Conservation (phyloP, 495 filamentous ascomycete genomes). For the Chaetomium cochliodes region DNA sequence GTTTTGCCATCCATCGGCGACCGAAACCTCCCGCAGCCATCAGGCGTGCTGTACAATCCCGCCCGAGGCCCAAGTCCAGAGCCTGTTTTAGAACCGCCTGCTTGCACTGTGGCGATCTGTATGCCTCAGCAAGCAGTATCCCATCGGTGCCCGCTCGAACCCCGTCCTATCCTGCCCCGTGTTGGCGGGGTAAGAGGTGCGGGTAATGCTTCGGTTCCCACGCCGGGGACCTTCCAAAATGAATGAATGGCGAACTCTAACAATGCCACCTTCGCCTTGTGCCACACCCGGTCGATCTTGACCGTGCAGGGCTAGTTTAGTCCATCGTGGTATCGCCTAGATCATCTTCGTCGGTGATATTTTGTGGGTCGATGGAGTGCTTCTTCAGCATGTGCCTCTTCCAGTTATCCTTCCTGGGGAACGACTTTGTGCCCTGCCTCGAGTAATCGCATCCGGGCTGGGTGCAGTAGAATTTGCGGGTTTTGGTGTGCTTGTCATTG, state of each 20-base stretch:
- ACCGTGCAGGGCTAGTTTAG: not conserved
- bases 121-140: not conserved
- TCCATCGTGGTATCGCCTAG: constrained; percentile 30
- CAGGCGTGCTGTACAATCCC: not conserved
- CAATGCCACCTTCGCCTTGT: too few relatives aligned
- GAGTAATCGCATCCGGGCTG: constrained; percentile 47
- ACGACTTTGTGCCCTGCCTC: constrained; percentile 46
- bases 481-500: constrained; percentile 52
- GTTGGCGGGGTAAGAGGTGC: not conserved
- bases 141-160: not conserved
- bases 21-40: not conserved
- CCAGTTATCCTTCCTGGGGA: constrained; percentile 55
- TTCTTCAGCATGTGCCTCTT: constrained; percentile 53
- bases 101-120: not conserved
- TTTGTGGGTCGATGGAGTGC: constrained; percentile 37
- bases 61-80: not conserved
- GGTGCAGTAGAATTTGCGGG: constrained; percentile 50
- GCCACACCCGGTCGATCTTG: not conserved
- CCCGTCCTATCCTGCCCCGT: not conserved
- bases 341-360: constrained; percentile 33
- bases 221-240: not conserved
- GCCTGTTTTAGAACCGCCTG: not conserved
- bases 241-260: not conserved
- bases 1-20: not conserved
- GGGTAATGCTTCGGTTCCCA: not conserved